Conservation (phyloP, 768 basidiomycete species). For the Phaffia australis region DNA sequence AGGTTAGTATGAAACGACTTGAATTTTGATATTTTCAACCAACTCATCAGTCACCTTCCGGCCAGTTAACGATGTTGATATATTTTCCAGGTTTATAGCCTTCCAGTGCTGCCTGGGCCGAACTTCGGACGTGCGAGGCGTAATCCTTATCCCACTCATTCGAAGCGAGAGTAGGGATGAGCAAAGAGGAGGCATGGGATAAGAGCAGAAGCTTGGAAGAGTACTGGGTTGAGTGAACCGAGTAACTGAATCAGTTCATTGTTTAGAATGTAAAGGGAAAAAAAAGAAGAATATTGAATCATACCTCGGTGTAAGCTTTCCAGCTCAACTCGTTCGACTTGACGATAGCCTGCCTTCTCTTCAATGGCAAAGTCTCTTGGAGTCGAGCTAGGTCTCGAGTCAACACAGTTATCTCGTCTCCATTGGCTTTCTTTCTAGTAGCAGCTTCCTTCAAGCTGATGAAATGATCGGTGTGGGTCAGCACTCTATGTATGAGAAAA, state of each 20-base stretch:
- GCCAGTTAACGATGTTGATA: background rate
- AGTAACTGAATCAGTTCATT: too few species aligned
- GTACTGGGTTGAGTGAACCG: slow-evolving; percentile 5
- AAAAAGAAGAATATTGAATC: background rate
- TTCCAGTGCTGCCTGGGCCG: slow-evolving; percentile 13
- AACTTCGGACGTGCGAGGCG: slow-evolving; percentile 7
- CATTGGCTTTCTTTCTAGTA: background rate
- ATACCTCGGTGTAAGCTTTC: slow-evolving; percentile 14
- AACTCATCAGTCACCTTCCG: background rate
- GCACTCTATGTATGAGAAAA: too few species aligned
- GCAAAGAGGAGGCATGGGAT: slow-evolving; percentile 14
- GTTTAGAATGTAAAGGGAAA: too few species aligned
- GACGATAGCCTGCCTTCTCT: slow-evolving; percentile 4
- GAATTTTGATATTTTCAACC: too few species aligned
- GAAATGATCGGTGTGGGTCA: background rate
- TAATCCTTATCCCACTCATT: slow-evolving; percentile 20
- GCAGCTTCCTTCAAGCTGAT: slow-evolving; percentile 1
- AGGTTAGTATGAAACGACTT: slow-evolving; percentile 2
- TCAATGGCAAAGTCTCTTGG: background rate
- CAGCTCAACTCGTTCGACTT: slow-evolving; percentile 4
- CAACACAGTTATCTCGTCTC: background rate
- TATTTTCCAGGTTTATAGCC: slow-evolving; percentile 12
- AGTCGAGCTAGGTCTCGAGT: slow-evolving; percentile 3
- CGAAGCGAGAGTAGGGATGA: slow-evolving; percentile 4
- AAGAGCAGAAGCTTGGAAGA: slow-evolving; percentile 13